Percentiles rank a stretch among this genome's conserved stretches.
Conservation (phyloP, 192 early-diverging fungal genomes). For the Backusella tarrabulga region DNA sequence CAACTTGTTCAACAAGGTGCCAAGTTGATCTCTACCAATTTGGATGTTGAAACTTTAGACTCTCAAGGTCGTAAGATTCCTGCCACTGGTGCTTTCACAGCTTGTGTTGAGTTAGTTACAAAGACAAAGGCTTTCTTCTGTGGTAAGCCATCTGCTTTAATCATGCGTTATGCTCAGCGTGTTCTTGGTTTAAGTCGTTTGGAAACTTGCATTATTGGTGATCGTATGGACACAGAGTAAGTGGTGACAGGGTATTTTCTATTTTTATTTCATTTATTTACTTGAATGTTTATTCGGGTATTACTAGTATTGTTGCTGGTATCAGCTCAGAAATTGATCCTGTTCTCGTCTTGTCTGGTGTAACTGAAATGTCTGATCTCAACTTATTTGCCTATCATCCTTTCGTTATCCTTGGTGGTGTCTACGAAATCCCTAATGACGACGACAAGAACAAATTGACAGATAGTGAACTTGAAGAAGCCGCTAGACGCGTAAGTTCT, state of each 20-base stretch:
- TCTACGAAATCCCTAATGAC: slow-evolving; percentile 39
- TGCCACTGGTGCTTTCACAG: slow-evolving; percentile 56
- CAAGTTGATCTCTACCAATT: slow-evolving; percentile 65
- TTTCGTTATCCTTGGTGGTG: slow-evolving; percentile 52
- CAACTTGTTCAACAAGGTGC: slow-evolving; percentile 53
- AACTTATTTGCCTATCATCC: slow-evolving; percentile 51
- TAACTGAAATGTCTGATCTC: slow-evolving; percentile 47
- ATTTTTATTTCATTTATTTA: background rate
- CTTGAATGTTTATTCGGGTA: background rate
- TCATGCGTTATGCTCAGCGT: slow-evolving; percentile 57
- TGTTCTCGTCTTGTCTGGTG: slow-evolving; percentile 54
- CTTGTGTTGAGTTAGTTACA: slow-evolving; percentile 54
- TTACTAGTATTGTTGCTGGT: slow-evolving; percentile 52
- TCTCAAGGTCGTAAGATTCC: slow-evolving; percentile 48
- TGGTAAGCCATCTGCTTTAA: slow-evolving; percentile 55
- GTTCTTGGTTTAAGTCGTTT: slow-evolving; percentile 51
- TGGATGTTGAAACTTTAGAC: slow-evolving; percentile 52
- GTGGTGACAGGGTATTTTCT: slow-evolving; percentile 12
- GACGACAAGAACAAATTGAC: slow-evolving; percentile 26
- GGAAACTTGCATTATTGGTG: slow-evolving; percentile 64
- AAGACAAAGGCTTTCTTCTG: slow-evolving; percentile 60
- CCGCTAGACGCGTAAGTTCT: slow-evolving; percentile 26
- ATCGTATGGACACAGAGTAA: slow-evolving; percentile 67
- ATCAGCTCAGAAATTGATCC: slow-evolving; percentile 58
- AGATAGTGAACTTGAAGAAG: slow-evolving; percentile 31